Conservation (phyloP, 306 rosid genomes). For the Pyrus betulifolia region DNA sequence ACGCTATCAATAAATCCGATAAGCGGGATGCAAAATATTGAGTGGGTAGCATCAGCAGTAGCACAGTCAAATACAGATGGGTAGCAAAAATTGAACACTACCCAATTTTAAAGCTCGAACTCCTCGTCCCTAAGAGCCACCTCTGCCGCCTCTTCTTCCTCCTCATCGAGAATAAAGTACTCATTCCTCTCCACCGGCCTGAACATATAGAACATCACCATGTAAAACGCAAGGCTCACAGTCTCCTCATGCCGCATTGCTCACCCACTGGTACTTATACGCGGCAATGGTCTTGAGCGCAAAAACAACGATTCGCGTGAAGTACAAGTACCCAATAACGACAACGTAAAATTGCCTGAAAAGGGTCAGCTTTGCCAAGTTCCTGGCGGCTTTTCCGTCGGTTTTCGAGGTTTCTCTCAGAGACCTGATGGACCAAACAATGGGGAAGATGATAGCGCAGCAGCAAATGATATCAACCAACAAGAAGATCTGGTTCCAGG, state of each 20-base stretch:
- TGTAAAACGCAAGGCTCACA: constrained; percentile 64
- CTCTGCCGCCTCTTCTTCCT: constrained; percentile 92
- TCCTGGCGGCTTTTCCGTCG: constrained; percentile 83
- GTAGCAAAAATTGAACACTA: neutral
- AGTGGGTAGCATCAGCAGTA: neutral
- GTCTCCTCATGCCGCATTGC: constrained; percentile 87
- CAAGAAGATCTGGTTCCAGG: constrained; percentile 91
- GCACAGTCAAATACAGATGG: constrained; percentile 5
- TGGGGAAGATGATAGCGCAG: constrained; percentile 88
- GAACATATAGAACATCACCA: constrained; percentile 86
- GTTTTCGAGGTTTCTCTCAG: constrained; percentile 82
- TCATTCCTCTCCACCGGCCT: constrained; percentile 87
- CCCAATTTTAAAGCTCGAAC: constrained; percentile 63
- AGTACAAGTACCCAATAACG: constrained; percentile 80
- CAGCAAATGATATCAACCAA: constrained; percentile 86
- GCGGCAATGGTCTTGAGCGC: constrained; percentile 88
- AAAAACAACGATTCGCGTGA: constrained; percentile 74
- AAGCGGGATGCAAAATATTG: constrained; percentile 3
- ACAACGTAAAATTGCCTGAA: constrained; percentile 87
- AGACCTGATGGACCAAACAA: constrained; percentile 88
- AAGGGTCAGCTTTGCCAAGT: constrained; percentile 72
- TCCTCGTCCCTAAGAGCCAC: constrained; percentile 77
- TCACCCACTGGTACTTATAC: constrained; percentile 87
- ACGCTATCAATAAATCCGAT: constrained; percentile 6
- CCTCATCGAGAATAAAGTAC: constrained; percentile 81